Conservation (phyloP, 495 filamentous ascomycete genomes). For the Aspergillus nidulans region DNA sequence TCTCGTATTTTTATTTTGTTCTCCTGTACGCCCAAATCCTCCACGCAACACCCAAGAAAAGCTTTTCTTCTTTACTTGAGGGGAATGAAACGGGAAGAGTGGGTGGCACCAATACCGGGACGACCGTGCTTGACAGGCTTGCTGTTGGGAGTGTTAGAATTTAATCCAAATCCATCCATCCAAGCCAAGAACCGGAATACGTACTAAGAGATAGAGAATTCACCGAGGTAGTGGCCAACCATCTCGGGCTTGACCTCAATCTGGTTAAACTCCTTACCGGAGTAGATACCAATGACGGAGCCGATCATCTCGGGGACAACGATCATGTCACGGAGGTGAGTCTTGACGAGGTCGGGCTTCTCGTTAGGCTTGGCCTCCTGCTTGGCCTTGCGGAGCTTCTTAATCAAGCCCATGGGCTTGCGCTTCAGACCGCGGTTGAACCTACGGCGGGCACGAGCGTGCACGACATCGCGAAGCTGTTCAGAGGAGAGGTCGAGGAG, state of each 20-base stretch:
- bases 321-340: constrained; percentile 98
- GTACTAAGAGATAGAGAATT: constrained; percentile 99
- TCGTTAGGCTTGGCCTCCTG: constrained; percentile 99
- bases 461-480: constrained; percentile 97
- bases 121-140: constrained; percentile 99
- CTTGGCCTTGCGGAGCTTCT: constrained; percentile 99
- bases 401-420: constrained; percentile 99
- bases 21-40: constrained; percentile 33
- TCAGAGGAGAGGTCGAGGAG: constrained; percentile 98
- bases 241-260: constrained; percentile 99
- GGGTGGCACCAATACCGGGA: constrained; percentile 99
- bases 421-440: constrained; percentile 99
- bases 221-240: constrained; percentile 98
- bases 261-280: constrained; percentile 99
- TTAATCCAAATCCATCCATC: background rate
- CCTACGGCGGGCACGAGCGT: constrained; percentile 95
- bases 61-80: constrained; percentile 75
- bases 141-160: constrained; percentile 53
- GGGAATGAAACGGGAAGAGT: constrained; percentile 99
- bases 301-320: constrained; percentile 99
- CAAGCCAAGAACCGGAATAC: constrained; percentile 32
- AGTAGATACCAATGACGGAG: constrained; percentile 96
- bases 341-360: constrained; percentile 99
- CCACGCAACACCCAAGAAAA: constrained; percentile 42
- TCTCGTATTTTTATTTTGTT: constrained; percentile 24